Evolutionary conservation across 2,329 filamentous ascomycete species (phyloP), one percentile per base, ranked within the genome.

Genomic region (Aspergillus sp.): DNA sequence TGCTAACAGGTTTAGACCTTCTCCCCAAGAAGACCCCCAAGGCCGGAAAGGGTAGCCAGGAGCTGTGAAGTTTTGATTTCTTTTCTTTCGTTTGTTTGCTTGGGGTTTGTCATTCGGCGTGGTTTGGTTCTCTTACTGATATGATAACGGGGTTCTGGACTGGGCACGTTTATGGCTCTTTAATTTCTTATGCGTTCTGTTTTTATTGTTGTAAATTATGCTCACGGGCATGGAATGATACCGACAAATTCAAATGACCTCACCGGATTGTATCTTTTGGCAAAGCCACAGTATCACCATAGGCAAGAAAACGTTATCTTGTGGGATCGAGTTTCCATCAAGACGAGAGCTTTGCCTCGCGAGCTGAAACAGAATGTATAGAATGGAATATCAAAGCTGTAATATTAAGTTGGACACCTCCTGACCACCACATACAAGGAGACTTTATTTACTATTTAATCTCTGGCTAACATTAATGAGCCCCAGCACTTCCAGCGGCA

Each of bases 11-110:
- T 91, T 93, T 96, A 68, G 85, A 99, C 84, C 90, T 99, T 64
- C 88, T 99, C 67, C 95, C 95, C 76, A 98, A 99, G 92, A 98
- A 98, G 91, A 96, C 95, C 58, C 85, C 88, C 78, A 97, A 98
- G 90, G 84, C 85, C 77, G 90, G 90, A 82, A 96, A 96, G 88
- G 89, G 60, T 71, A 96, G 91, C 83, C 92, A 96, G 83, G 93
- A 97, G 85, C 85, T 98, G 83, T 98, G 91, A 65, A 61, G 51
- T 85, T 73, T 72, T 72, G 71, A 63, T 61, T 71, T 79, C 82
- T 81, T 79, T 77, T 25, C 63, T 61, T 71, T 79, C 82, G 80
- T 79, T 77, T 46, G 47, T 58, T 58, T 58, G 56, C 51, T 79
- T 82, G 75, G 72, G 75, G 73, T 72, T 76, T 75, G 82, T 87